Percentiles rank a stretch among this genome's conserved stretches.
phyloP scores from a whole-genome alignment of 2,329 filamentous ascomycete species.

The Chalaropsis ovoidea region DNA sequence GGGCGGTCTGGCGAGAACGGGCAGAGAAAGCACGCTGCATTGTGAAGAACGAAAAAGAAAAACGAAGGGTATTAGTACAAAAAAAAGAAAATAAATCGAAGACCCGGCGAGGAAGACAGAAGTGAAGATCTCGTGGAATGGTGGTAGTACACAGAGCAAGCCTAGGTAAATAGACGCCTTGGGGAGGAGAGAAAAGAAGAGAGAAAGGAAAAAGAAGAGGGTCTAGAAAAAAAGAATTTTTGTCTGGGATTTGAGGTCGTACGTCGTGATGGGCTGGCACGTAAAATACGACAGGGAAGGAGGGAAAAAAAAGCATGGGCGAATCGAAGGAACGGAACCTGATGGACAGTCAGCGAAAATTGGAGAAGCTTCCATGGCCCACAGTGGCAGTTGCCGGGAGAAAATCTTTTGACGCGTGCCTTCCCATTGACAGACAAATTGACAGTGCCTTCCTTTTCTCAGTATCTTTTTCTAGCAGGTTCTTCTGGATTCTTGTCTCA shows the following conservation, averaged over 20 bases:
- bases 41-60: conserved; percentile 35
- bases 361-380: conserved; percentile 28
- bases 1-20: conserved; percentile 66
- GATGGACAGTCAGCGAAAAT: conserved; percentile 23
- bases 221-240: conserved; percentile 21
- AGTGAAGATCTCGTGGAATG: neutral
- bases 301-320: conserved; percentile 21
- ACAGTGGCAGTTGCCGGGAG: neutral
- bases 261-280: conserved; percentile 13
- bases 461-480: conserved; percentile 2
- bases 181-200: conserved; percentile 26
- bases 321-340: conserved; percentile 9
- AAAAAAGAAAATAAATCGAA: conserved; percentile 27
- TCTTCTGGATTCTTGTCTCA: neutral
- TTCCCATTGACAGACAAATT: neutral
- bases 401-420: neutral
- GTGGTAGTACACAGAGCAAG: conserved; percentile 24
- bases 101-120: neutral
- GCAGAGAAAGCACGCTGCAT: conserved; percentile 96
- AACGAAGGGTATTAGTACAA: conserved; percentile 23
- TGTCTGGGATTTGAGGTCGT: conserved; percentile 16
- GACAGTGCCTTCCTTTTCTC: neutral
- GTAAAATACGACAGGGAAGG: neutral
- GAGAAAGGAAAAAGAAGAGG: conserved; percentile 19
- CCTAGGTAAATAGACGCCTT: conserved; percentile 14